Evolutionary conservation across 306 rosid species (phyloP).

Genomic region (Corylus americana): DNA sequence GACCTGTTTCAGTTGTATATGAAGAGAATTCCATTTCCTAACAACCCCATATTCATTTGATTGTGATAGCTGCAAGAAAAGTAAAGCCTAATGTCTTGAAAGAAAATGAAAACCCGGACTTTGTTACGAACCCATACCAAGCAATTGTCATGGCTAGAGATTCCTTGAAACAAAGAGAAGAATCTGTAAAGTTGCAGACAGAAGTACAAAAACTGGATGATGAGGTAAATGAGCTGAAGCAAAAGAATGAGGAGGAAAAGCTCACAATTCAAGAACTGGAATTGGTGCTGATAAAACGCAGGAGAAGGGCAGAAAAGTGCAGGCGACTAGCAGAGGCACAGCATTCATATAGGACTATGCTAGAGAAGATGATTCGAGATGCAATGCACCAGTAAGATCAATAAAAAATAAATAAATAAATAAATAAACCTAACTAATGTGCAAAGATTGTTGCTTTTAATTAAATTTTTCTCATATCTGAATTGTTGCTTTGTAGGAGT

Average conservation of each 20-base stretch:
- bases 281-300: conserved; percentile 60
- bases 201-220: conserved; percentile 69
- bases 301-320: conserved; percentile 81
- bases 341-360: conserved; percentile 73
- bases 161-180: conserved; percentile 85
- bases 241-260: conserved; percentile 80
- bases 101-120: conserved; percentile 79
- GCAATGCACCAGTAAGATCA: conserved; percentile 93
- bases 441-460: not conserved
- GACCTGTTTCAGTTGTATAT: not conserved
- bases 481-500: conserved; percentile 57
- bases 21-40: conserved; percentile 7
- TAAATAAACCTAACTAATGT: not conserved
- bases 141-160: conserved; percentile 89
- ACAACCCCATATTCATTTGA: conserved; percentile 3
- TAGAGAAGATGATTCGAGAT: conserved; percentile 97
- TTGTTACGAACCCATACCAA: conserved; percentile 63
- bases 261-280: conserved; percentile 76
- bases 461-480: not conserved
- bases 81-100: conserved; percentile 43
- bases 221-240: conserved; percentile 72
- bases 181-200: conserved; percentile 59
- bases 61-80: conserved; percentile 55
- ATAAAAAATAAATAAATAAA: not conserved
- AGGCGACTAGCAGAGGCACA: conserved; percentile 90